A percentile compares a stretch with the other conserved stretches of the same genome.
phyloP scores from a whole-genome alignment of 495 filamentous ascomycete species.

The Amniculicola lignicola region DNA sequence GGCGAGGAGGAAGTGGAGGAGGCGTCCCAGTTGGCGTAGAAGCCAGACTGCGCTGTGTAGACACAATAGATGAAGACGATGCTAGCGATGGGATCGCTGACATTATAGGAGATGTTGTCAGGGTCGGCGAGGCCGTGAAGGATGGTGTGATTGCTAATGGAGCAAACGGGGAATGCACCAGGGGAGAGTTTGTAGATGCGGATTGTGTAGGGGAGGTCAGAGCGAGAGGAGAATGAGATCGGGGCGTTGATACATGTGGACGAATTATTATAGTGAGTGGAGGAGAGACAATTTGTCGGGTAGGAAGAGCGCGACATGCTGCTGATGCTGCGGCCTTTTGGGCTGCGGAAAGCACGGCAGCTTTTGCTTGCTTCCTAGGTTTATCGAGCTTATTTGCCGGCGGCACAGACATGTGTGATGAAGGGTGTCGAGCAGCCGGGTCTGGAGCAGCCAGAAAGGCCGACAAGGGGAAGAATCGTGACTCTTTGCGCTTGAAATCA shows the following conservation, averaged over 20 bases:
- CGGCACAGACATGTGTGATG: neutral
- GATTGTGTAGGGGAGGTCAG: neutral
- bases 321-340: constrained; percentile 20
- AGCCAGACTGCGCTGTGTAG: neutral
- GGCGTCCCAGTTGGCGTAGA: neutral
- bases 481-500: constrained; percentile 30
- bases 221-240: neutral
- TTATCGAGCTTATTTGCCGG: neutral
- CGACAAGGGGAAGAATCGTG: constrained; percentile 34
- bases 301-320: constrained; percentile 9
- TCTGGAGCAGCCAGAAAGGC: constrained; percentile 11
- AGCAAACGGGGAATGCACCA: neutral
- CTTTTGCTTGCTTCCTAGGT: neutral
- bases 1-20: constrained; percentile 7
- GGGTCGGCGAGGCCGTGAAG: neutral
- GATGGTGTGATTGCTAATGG: constrained; percentile 20
- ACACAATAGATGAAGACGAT: neutral
- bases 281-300: neutral
- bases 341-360: constrained; percentile 5
- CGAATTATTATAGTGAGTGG: neutral
- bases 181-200: neutral
- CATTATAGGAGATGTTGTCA: constrained; percentile 11
- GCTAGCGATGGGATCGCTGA: neutral
- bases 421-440: constrained; percentile 14
- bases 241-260: neutral